Percentiles rank a stretch among this genome's conserved stretches.
phyloP scores from a whole-genome alignment of 23 red algal genomes.

The Gracilaria domingensis region DNA sequence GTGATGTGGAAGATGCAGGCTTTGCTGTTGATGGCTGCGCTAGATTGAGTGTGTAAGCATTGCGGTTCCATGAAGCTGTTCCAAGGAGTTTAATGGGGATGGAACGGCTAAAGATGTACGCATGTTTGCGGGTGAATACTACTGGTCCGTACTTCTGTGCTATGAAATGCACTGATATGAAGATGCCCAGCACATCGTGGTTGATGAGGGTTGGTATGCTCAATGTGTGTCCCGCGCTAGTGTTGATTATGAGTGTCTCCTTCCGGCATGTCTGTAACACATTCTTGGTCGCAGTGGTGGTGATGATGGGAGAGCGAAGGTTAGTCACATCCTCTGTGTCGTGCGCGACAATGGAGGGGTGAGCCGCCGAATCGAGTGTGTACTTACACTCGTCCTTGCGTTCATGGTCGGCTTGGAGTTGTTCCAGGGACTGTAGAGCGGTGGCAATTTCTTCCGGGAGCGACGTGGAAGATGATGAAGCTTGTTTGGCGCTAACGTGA shows the following conservation, averaged over 20 bases:
- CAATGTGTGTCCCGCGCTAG: background rate
- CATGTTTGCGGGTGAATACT: background rate
- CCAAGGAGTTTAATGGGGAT: background rate
- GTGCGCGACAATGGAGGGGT: background rate
- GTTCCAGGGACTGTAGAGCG: background rate
- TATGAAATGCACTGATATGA: background rate
- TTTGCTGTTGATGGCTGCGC: background rate
- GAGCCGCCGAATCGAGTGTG: background rate
- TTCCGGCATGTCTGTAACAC: slow-evolving; percentile 8
- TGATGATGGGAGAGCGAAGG: background rate
- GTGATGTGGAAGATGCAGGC: background rate
- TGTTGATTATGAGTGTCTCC: background rate
- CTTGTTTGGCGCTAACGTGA: background rate
- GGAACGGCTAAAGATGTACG: background rate
- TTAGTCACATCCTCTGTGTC: background rate
- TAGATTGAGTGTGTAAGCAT: background rate
- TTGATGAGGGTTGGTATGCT: background rate
- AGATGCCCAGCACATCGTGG: background rate
- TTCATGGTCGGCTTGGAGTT: background rate
- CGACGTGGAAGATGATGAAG: background rate
- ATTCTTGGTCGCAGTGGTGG: background rate
- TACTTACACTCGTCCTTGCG: background rate
- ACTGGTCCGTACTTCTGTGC: background rate
- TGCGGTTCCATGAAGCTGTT: background rate
- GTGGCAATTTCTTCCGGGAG: background rate